Evolutionary conservation across 805 yeast species (phyloP), one percentile per base, ranked within the genome.

Genomic region (Ogataea trehalophila): DNA sequence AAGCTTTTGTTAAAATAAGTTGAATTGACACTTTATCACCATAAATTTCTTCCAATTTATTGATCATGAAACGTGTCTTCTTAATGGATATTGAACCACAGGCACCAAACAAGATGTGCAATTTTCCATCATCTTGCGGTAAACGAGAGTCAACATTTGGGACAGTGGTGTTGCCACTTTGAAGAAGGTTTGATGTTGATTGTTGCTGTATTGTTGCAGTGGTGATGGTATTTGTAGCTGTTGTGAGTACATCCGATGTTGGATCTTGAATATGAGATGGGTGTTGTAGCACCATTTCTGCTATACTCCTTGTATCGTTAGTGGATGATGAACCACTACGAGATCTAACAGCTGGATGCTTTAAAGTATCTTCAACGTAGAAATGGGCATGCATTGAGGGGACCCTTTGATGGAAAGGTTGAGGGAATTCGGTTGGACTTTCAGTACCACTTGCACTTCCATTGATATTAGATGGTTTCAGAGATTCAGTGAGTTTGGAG

Each of bases 331-430:
- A 66, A 2, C 66, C 64, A 39, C 68, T 63, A 22, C 70, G 55
- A 1, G 67, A 62, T 42, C 74, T 59, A 8, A 63, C 62, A 15
- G 69, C 58, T 3, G 65, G 61, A 56, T 76, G 82, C 58, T 79
- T 83, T n/a, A 80, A 61, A 1, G 84, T 73, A 47, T 85, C 91
- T 51, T 82, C 86, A 9, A 80, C 81, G 54, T 75, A 77, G 61
- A 87, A 87, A 65, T 86, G 95, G 0, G 94, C 90, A 66, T 87
- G 95, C 52, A 83, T 83, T 0, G 87, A 76, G 16, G 85, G 75
- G 18, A 76, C 61, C 61, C 80, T 76, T 55, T 77, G 77, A 58
- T 78, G 85, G 1, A 48, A 43, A 7, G 53, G 43, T 23, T 4
- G 29, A 18, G 20, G 22, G 14, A 20, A 36, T 16, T 42, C 33